These are phyloP conservation scores for Sicyos edulis DNA, from an alignment of 306 rosid species.

Conservation along the genomic window DNA sequence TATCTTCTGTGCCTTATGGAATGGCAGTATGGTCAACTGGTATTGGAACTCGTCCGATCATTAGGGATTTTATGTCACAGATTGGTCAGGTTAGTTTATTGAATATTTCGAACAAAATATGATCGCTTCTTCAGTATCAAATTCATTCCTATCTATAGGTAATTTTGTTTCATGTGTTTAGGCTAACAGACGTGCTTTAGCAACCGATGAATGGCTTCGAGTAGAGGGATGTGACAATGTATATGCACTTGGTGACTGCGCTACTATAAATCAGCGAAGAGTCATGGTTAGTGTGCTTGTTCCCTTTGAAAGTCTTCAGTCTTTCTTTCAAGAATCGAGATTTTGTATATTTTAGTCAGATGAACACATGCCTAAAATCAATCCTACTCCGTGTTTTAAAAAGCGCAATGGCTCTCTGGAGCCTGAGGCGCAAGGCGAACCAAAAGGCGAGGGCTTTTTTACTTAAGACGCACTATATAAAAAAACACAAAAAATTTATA, in stretches of 20 bases:
- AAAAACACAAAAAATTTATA: no score
- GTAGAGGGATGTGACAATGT: slow-evolving; percentile 75
- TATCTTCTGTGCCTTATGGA: slow-evolving; percentile 69
- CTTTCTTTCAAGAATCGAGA: no score
- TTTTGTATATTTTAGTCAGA: neutral
- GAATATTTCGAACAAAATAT: slow-evolving; percentile 18
- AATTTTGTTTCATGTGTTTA: slow-evolving; percentile 27
- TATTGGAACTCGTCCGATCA: slow-evolving; percentile 81
- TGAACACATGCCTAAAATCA: no score
- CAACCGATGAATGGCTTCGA: slow-evolving; percentile 99
- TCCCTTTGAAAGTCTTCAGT: no score
- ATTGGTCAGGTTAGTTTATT: slow-evolving; percentile 77
- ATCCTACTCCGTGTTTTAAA: no score
- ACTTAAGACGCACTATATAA: no score
- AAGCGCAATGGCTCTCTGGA: no score
- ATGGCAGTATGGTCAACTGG: slow-evolving; percentile 99
- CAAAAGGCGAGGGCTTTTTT: no score
- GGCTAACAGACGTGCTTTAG: slow-evolving; percentile 84
- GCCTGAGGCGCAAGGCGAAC: no score
- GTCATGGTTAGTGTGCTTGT: slow-evolving; percentile 55
- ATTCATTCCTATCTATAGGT: neutral
- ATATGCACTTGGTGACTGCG: slow-evolving; percentile 95
- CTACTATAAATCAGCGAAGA: slow-evolving; percentile 93
- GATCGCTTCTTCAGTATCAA: neutral
- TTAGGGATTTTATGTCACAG: slow-evolving; percentile 74